phyloP scores from a whole-genome alignment of 1,284 basidiomycete species.

The Earliella scabrosa region DNA sequence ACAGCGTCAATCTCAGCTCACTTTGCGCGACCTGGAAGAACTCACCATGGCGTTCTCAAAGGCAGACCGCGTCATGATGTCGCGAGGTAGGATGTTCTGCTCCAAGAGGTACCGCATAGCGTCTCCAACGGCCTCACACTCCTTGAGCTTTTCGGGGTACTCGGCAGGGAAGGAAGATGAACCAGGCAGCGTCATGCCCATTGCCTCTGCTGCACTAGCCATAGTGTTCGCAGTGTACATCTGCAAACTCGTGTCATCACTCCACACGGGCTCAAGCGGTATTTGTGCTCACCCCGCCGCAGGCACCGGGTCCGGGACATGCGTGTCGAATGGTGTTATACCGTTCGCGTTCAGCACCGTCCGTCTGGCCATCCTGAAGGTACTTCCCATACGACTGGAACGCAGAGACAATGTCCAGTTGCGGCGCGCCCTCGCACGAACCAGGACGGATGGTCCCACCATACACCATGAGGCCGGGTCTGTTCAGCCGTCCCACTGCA shows the following conservation, averaged over 20 bases:
- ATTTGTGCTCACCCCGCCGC: slow-evolving; percentile 80
- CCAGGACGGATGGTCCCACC: slow-evolving; percentile 94
- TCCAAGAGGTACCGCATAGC: slow-evolving; percentile 87
- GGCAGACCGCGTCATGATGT: slow-evolving; percentile 95
- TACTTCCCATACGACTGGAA: slow-evolving; percentile 97
- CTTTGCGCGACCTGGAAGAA: slow-evolving; percentile 7
- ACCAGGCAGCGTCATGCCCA: slow-evolving; percentile 97
- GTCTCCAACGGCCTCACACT: slow-evolving; percentile 82
- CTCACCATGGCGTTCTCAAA: slow-evolving; percentile 96
- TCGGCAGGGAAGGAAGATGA: slow-evolving; percentile 95
- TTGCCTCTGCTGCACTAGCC: slow-evolving; percentile 89
- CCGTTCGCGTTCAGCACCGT: slow-evolving; percentile 79
- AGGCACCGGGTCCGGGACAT: slow-evolving; percentile 95
- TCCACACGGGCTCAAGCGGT: slow-evolving; percentile 26
- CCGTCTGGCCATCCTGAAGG: slow-evolving; percentile 86
- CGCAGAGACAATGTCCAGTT: slow-evolving; percentile 92
- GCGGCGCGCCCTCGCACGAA: slow-evolving; percentile 78
- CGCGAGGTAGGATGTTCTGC: slow-evolving; percentile 90
- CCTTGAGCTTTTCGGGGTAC: slow-evolving; percentile 83
- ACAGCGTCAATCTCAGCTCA: slow-evolving; percentile 6
- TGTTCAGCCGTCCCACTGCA: slow-evolving; percentile 88
- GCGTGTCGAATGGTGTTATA: slow-evolving; percentile 88
- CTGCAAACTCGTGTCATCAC: slow-evolving; percentile 39
- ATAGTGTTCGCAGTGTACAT: slow-evolving; percentile 98
- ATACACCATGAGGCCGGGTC: slow-evolving; percentile 96